Conservation (phyloP, 2,329 filamentous ascomycete species). For the Talaromyces sp. region DNA sequence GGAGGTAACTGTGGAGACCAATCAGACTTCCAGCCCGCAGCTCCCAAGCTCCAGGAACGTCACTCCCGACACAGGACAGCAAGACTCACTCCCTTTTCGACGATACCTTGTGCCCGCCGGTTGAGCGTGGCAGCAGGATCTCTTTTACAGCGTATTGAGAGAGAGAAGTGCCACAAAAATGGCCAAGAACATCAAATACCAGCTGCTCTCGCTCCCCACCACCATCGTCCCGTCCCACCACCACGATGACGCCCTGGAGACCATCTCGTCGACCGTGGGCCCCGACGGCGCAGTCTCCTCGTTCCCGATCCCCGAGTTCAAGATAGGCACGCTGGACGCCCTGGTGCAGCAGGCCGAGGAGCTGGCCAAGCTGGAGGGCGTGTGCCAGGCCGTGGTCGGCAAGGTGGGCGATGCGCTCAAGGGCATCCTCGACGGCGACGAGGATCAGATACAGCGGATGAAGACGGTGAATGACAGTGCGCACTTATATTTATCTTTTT, state of each 20-base stretch:
- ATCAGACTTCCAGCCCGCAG: slow-evolving; percentile 2
- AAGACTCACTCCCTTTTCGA: background rate
- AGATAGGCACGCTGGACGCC: slow-evolving; percentile 93
- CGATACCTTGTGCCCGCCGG: slow-evolving; percentile 17
- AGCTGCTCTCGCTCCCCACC: slow-evolving; percentile 83
- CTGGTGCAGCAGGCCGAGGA: slow-evolving; percentile 96
- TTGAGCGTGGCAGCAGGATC: slow-evolving; percentile 17
- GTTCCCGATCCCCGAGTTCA: slow-evolving; percentile 88
- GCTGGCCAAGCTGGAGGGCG: slow-evolving; percentile 75
- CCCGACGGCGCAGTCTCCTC: slow-evolving; percentile 68
- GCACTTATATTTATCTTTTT: no score
- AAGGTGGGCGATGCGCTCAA: slow-evolving; percentile 86
- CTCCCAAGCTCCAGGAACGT: slow-evolving; percentile 2
- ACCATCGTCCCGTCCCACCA: slow-evolving; percentile 78
- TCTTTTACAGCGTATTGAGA: background rate
- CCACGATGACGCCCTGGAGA: slow-evolving; percentile 72
- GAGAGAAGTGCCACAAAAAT: slow-evolving; percentile 19
- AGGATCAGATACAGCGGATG: slow-evolving; percentile 75
- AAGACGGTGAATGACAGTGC: slow-evolving; percentile 92
- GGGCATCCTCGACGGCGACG: slow-evolving; percentile 76
- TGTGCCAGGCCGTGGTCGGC: slow-evolving; percentile 73
- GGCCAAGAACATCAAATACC: slow-evolving; percentile 59
- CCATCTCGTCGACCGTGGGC: slow-evolving; percentile 66
- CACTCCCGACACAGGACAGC: background rate
- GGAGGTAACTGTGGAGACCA: background rate